Evolutionary conservation across 352 stramenopile species (phyloP), one percentile per base, ranked within the genome.

Genomic region (Pythium periplocum): DNA sequence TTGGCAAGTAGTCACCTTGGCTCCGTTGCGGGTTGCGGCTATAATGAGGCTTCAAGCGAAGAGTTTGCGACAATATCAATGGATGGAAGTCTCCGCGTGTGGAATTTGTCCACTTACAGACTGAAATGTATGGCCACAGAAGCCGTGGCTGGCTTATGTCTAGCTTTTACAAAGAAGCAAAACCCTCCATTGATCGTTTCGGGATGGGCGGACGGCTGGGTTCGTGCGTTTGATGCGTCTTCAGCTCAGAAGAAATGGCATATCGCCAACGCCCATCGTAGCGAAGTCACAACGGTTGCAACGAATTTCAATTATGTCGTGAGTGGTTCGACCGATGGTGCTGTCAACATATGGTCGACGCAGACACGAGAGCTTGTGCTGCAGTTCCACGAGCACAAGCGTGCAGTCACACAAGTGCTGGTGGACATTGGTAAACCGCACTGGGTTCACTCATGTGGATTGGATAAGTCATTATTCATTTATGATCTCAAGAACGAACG

Each of bases 331-430:
- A 76, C 66, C 32, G 90, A 97, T 46, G 90, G 91, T 40, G 84
- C 73, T 0, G 86, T 97, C n/a, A 88, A 80, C 53, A 68, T 98
- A 50, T 98, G 91, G 91, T 86, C 77, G 1, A 66, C 85, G 8
- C 68, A 76, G 17, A 96, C 80, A 4, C 72, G 86, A 8, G 84
- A 96, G 65, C 73, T 97, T 10, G 83, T 97, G 48, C 69, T 96
- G 7, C 80, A 94, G 65, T 98, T 97, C 54, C 80, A 90, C 48
- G 87, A 97, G 47, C 90, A 97, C 70, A 87, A 88, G 62, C 81
- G 83, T 31, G 71, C 59, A 38, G 89, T 97, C 30, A 75, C 74
- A 4, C 69, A 84, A 30, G 77, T 97, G 36, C 62, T 93, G 0
- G 69, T 96, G 4, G 90, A 97, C 52, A 48, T 91, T 9, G 59